A percentile compares a stretch with the other conserved stretches of the same genome.
Evolutionary conservation across 345 rosid genomes (phyloP).

Genomic region (Pistacia vera): DNA sequence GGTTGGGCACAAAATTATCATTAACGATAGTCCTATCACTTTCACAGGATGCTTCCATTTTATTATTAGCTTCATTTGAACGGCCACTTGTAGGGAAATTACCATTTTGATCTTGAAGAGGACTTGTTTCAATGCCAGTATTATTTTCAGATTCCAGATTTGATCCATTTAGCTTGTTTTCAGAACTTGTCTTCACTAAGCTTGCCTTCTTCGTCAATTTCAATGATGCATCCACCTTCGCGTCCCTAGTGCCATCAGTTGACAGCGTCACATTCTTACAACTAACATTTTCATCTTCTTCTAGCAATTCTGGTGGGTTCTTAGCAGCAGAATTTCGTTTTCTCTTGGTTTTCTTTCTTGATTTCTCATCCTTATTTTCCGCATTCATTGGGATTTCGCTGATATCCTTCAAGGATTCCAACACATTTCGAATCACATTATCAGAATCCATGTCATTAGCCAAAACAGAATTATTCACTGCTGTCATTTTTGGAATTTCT

Average conservation of each 20-base stretch:
- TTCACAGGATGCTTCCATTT: constrained; percentile 23
- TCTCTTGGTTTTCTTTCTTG: constrained; percentile 50
- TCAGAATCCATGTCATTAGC: constrained; percentile 40
- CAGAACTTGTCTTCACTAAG: constrained; percentile 21
- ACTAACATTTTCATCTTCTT: constrained; percentile 31
- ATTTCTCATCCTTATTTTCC: constrained; percentile 32
- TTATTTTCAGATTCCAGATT: constrained; percentile 8
- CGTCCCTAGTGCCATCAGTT: constrained; percentile 19
- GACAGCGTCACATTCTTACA: constrained; percentile 14
- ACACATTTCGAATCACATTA: constrained; percentile 45
- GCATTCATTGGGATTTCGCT: constrained; percentile 24
- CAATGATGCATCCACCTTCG: constrained; percentile 28
- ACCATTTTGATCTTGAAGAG: constrained; percentile 12
- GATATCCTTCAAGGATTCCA: constrained; percentile 47
- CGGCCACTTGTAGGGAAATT: constrained; percentile 18
- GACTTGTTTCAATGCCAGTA: constrained; percentile 10
- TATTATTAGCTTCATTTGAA: constrained; percentile 13
- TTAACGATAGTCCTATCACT: constrained; percentile 33
- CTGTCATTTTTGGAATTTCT: constrained; percentile 19
- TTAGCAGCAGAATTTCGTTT: constrained; percentile 28
- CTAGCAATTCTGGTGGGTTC: constrained; percentile 19
- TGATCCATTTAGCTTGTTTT: constrained; percentile 19
- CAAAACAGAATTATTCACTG: constrained; percentile 11
- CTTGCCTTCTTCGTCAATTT: constrained; percentile 18
- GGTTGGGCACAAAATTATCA: constrained; percentile 40